Evolutionary conservation across 805 yeast species (phyloP), one percentile per base, ranked within the genome.

Genomic region (Metschnikowia corniflorae): DNA sequence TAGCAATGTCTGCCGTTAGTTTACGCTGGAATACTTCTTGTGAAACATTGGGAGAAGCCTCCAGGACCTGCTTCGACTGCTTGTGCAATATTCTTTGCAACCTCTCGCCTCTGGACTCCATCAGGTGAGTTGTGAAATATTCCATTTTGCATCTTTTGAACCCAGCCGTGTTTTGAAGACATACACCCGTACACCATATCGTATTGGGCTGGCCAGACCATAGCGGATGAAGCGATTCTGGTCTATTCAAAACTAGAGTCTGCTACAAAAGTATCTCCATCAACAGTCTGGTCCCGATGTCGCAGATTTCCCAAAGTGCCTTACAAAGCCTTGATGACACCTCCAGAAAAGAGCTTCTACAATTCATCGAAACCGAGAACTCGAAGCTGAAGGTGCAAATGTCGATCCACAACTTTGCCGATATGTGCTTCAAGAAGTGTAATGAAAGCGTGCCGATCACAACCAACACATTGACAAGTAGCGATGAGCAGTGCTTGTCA

Each of bases 371-470:
- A 56, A 65, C 82, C 10, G 96, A 89, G 63, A 82, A 83, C 56
- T 76, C 93, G 45, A 86, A 85, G 66, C 80, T 91, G 38, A 86
- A 87, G 64, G 86, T 89, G 20, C 96, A 87, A 60, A 73, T 76
- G 66, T 78, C 94, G 22, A 84, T 89, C 43, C 96, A 89, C 59
- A 77, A 73, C 53, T 87, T 86, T 74, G 88, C 96, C 18, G 89
- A 87, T 56, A 71, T 82, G 70, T 89, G 97, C 60, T 89, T 87
- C 73, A 85, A 82, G 58, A 84, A 85, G 63, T 89, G 97, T 61
- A 74, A 87, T 35, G 63, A 67, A 32, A 57, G 62, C 43, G 55
- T 38, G 37, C 60, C 69, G 13, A 65, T 76, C 33, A 63, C 68
- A 32, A 61, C 67, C 39, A 73, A 74, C 20, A 69, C 68, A 31